phyloP scores from a whole-genome alignment of 2,329 filamentous ascomycete species.

The Fusarium protoensiforme region DNA sequence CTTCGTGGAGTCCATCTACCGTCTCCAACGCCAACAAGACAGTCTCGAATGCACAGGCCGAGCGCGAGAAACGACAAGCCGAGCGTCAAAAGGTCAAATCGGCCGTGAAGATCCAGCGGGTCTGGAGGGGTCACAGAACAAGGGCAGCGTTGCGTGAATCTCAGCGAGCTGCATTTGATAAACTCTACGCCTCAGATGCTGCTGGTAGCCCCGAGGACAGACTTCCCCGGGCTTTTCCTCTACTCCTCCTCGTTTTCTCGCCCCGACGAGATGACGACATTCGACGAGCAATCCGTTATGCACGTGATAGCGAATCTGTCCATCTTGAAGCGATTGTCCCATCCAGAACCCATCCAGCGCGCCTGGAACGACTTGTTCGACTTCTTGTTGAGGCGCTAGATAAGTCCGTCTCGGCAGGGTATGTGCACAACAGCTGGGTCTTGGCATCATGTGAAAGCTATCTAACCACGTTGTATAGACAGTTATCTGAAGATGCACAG shows the following conservation, averaged over 20 bases:
- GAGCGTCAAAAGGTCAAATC: conserved; percentile 84
- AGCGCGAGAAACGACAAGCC: conserved; percentile 81
- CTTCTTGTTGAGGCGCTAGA: conserved; percentile 52
- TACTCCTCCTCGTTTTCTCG: conserved; percentile 64
- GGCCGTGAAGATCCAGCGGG: conserved; percentile 77
- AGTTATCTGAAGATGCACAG: conserved; percentile 36
- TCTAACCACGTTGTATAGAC: conserved; percentile 32
- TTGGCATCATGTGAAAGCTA: neutral
- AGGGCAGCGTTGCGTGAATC: conserved; percentile 67
- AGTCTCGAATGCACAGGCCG: conserved; percentile 86
- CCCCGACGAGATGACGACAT: conserved; percentile 58
- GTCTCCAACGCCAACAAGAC: conserved; percentile 78
- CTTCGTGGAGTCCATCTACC: conserved; percentile 65
- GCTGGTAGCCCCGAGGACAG: conserved; percentile 49
- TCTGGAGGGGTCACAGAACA: conserved; percentile 81
- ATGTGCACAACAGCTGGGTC: conserved; percentile 14
- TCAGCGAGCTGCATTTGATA: conserved; percentile 73
- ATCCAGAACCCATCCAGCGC: conserved; percentile 40
- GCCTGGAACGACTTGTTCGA: conserved; percentile 49
- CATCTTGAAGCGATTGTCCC: conserved; percentile 51
- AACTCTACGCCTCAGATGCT: conserved; percentile 57
- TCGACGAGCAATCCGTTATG: conserved; percentile 58
- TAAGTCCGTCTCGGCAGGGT: conserved; percentile 36
- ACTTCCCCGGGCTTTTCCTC: conserved; percentile 54
- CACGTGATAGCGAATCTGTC: conserved; percentile 54